Evolutionary conservation across 139 green algal species (phyloP).

Genomic region (Ostreobium quekettii): DNA sequence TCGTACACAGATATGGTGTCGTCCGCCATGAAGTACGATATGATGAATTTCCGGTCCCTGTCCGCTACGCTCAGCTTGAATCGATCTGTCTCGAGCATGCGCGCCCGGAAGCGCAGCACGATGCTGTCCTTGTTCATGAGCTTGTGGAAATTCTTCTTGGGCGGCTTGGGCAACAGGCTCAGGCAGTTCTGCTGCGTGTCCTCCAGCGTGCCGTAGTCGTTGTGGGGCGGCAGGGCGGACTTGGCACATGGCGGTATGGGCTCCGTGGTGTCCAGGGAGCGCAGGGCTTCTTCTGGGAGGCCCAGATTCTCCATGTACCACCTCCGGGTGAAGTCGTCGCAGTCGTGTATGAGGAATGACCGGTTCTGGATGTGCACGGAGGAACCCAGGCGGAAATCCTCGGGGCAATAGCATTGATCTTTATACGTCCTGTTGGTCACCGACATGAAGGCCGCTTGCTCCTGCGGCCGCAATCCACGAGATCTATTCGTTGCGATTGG

Average conservation of each 20-base stretch:
- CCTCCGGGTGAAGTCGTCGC: conserved; percentile 74
- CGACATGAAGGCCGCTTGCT: not conserved
- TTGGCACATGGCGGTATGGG: conserved; percentile 26
- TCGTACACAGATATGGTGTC: conserved; percentile 86
- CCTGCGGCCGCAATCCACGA: not conserved
- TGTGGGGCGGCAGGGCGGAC: conserved; percentile 61
- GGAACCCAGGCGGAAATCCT: conserved; percentile 70
- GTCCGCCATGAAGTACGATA: conserved; percentile 84
- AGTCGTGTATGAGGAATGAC: conserved; percentile 74
- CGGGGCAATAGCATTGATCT: conserved; percentile 25
- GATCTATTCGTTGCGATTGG: conserved; percentile 1
- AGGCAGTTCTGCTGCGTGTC: conserved; percentile 80
- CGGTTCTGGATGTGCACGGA: conserved; percentile 63
- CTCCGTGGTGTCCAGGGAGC: conserved; percentile 54
- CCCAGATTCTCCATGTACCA: conserved; percentile 68
- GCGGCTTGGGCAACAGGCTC: conserved; percentile 62
- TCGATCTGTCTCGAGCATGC: conserved; percentile 40
- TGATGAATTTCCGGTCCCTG: conserved; percentile 66
- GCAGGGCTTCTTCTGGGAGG: conserved; percentile 42
- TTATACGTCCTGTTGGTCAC: conserved; percentile 4
- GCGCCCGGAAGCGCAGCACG: conserved; percentile 59
- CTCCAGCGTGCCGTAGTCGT: conserved; percentile 70
- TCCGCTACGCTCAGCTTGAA: conserved; percentile 38
- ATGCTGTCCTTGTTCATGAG: conserved; percentile 85
- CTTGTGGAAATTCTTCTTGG: conserved; percentile 72